phyloP scores from a whole-genome alignment of 495 filamentous ascomycete species.

The Astrothelium macrocarpum region DNA sequence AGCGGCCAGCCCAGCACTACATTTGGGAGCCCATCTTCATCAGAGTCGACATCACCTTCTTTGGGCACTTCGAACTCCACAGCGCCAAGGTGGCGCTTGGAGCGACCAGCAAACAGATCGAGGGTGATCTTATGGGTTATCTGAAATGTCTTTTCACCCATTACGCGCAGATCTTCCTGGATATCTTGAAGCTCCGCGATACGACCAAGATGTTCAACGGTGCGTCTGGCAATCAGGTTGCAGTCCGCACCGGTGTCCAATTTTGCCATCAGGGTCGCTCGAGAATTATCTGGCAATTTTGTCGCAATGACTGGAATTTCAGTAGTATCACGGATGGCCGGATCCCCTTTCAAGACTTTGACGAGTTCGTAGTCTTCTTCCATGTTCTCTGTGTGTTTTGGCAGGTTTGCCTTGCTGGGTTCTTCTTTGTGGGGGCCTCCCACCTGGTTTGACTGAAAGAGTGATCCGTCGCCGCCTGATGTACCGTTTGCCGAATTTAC shows the following conservation, averaged over 20 bases:
- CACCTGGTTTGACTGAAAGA: background rate
- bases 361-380: slow-evolving; percentile 11
- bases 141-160: slow-evolving; percentile 1
- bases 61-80: slow-evolving; percentile 3
- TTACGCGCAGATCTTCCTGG: background rate
- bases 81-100: background rate
- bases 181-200: background rate
- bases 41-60: background rate
- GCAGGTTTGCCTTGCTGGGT: background rate
- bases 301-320: slow-evolving; percentile 4
- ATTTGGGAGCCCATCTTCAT: slow-evolving; percentile 5
- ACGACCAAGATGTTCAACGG: background rate
- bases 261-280: slow-evolving; percentile 6
- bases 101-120: background rate
- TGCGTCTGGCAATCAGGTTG: slow-evolving; percentile 8
- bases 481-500: too few species aligned
- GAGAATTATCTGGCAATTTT: background rate
- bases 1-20: slow-evolving; percentile 5
- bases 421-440: background rate
- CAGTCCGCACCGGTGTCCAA: slow-evolving; percentile 10
- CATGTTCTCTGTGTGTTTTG: background rate
- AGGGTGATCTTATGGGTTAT: slow-evolving; percentile 3
- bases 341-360: background rate
- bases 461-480: too few species aligned
- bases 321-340: background rate